Base-by-base conservation (phyloP, 2,329 filamentous ascomycete species). In the Sphaerostilbella broomeana region DNA sequence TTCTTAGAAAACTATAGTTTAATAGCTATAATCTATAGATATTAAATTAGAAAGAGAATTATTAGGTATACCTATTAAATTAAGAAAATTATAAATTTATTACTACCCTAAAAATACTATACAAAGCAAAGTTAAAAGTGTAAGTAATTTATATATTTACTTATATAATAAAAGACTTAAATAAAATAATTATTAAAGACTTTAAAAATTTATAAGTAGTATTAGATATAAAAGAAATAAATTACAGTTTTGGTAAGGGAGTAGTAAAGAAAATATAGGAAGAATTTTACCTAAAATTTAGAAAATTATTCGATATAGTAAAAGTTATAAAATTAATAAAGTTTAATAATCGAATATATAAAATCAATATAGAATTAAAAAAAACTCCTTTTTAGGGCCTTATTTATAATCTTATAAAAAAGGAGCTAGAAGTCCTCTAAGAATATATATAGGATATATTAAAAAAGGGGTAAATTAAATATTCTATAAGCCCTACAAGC, bases 361-460 rank as follows among this genome's bases (percentile, higher is more conserved):
- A 21, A 24, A 30, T 38, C 30, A 30, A 13, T 37, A 4, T 27
- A 19, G 28, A 22, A 42, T 19, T n/a, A 19, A 6, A 36, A 37
- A 13, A 33, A 36, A 29, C 12, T 15, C 7, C 17, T 16, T 30
- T 47, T 39, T 39, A 39, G 16, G 27, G 25, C 36, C 38, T n/a
- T 47, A 47, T 30, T 24, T 40, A 21, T 25, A 39, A 32, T 33
- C 21, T 35, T 26, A 16, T 27, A 19, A 34, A 38, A 25, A 35
- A 19, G 21, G 36, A 47, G 22, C 21, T 41, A 22, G 12, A 33
- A 31, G 17, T 35, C 18, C 31, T 47, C 38, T 30, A 47, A 18
- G 20, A 45, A 22, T 40, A 42, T 40, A 36, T 44, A 25, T 20
- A 26, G 26, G 40, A 46, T 18, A 33, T 33, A 10, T 20, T 47